Conservation (phyloP, 345 rosid species). For the Melaleuca alternifolia region DNA sequence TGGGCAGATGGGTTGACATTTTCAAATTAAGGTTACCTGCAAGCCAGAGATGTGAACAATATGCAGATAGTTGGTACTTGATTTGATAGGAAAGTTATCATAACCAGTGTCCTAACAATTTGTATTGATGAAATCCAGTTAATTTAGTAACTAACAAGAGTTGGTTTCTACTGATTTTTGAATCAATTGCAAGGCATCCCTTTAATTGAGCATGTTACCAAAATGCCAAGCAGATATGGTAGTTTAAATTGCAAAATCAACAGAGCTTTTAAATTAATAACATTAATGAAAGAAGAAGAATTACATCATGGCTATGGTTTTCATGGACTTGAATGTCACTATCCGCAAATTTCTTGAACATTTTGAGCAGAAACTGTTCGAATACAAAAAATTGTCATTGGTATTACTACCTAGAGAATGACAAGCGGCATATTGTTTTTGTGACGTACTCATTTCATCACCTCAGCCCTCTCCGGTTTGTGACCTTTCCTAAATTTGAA, state of each 20-base stretch:
- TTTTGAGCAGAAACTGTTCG: background rate
- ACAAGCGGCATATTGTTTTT: background rate
- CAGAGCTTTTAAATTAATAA: background rate
- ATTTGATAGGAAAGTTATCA: background rate
- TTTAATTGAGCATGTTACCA: background rate
- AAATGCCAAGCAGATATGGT: background rate
- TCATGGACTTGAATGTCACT: background rate
- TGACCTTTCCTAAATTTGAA: background rate
- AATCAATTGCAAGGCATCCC: background rate
- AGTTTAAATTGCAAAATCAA: background rate
- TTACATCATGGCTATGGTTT: background rate
- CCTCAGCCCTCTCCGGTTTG: background rate
- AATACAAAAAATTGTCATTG: background rate
- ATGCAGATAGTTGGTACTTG: background rate
- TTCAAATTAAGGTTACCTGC: background rate
- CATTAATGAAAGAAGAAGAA: background rate
- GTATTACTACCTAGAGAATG: background rate
- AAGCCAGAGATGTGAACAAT: background rate
- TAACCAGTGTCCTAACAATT: background rate
- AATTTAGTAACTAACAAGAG: no score
- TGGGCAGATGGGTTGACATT: background rate
- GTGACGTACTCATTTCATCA: background rate
- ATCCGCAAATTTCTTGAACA: background rate
- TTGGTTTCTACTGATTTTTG: background rate
- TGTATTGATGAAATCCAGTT: background rate